Percentiles rank a stretch among this genome's conserved stretches.
Evolutionary conservation across 805 yeast genomes (phyloP).

Genomic region (Schwanniomyces occidentalis): DNA sequence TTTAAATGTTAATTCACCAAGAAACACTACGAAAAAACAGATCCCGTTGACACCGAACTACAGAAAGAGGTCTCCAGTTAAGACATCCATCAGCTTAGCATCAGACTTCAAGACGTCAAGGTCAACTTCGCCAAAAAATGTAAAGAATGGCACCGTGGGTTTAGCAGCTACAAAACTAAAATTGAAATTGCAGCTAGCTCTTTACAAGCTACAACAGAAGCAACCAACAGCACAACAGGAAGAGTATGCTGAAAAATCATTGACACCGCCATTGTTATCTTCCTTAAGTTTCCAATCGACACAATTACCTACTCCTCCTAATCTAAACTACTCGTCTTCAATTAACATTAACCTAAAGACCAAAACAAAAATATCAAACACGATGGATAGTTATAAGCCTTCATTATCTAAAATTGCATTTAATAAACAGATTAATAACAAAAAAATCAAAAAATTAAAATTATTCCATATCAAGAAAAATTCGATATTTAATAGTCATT

Average conservation of each 20-base stretch:
- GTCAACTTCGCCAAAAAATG: conserved; percentile 1
- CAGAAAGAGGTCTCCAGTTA: background rate
- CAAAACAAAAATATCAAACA: conserved; percentile 7
- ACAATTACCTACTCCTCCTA: conserved; percentile 17
- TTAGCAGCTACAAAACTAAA: conserved; percentile 45
- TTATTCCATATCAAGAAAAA: conserved; percentile 39
- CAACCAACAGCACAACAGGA: conserved; percentile 4
- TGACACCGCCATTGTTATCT: conserved; percentile 5
- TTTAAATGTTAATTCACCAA: conserved; percentile 25
- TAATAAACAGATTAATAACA: conserved; percentile 13
- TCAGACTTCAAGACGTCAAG: conserved; percentile 4
- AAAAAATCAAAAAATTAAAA: conserved; percentile 21
- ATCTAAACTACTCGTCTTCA: conserved; percentile 14
- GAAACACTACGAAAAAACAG: conserved; percentile 1
- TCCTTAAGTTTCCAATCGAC: conserved; percentile 1
- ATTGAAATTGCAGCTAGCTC: conserved; percentile 42
- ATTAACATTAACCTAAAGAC: conserved; percentile 25
- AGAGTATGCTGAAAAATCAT: conserved; percentile 3
- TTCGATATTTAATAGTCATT: conserved; percentile 29
- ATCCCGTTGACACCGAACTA: conserved; percentile 6
- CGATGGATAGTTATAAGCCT: conserved; percentile 9
- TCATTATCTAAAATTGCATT: conserved; percentile 24
- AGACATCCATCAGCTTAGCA: conserved; percentile 2
- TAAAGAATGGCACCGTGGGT: conserved; percentile 31
- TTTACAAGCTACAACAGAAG: conserved; percentile 35